Percentiles rank a stretch among this genome's conserved stretches.
phyloP scores from a whole-genome alignment of 805 yeast genomes.

The Ogataea ramenticola region DNA sequence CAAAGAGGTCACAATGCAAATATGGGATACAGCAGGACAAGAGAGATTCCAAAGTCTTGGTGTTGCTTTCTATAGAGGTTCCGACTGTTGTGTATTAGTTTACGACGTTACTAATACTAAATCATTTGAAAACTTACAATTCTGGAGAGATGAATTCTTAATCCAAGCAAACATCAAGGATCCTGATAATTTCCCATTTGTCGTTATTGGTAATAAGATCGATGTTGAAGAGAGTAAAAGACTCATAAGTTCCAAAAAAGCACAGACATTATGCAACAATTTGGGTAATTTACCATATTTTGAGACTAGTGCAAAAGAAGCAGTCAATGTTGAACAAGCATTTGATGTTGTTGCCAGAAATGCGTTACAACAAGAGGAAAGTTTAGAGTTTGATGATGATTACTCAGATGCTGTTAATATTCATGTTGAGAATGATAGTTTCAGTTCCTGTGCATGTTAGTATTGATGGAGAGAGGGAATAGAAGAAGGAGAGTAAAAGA shows the following conservation, averaged over 20 bases:
- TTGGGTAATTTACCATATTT: constrained; percentile 78
- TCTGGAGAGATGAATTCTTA: constrained; percentile 94
- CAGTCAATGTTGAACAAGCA: constrained; percentile 90
- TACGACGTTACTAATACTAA: constrained; percentile 94
- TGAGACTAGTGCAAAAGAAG: constrained; percentile 97
- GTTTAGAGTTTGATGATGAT: constrained; percentile 86
- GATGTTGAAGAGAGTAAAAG: constrained; percentile 91
- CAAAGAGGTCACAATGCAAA: constrained; percentile 71
- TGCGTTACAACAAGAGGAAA: constrained; percentile 92
- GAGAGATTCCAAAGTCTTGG: constrained; percentile 95
- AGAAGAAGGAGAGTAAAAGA: not conserved
- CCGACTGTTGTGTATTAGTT: constrained; percentile 94
- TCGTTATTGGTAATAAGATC: constrained; percentile 88
- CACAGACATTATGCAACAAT: constrained; percentile 33
- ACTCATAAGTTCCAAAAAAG: constrained; percentile 51
- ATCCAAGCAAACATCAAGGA: constrained; percentile 89
- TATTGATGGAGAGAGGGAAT: constrained; percentile 35
- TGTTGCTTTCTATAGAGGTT: constrained; percentile 95
- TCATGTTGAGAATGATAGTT: constrained; percentile 74
- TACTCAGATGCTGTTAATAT: constrained; percentile 95
- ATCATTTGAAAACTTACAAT: constrained; percentile 79
- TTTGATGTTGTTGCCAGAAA: constrained; percentile 93
- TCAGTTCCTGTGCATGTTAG: constrained; percentile 63
- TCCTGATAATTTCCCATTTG: constrained; percentile 94
- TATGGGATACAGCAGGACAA: constrained; percentile 99